phyloP scores from a whole-genome alignment of 1,284 basidiomycete genomes.

The Trichosporon coremiiforme region DNA sequence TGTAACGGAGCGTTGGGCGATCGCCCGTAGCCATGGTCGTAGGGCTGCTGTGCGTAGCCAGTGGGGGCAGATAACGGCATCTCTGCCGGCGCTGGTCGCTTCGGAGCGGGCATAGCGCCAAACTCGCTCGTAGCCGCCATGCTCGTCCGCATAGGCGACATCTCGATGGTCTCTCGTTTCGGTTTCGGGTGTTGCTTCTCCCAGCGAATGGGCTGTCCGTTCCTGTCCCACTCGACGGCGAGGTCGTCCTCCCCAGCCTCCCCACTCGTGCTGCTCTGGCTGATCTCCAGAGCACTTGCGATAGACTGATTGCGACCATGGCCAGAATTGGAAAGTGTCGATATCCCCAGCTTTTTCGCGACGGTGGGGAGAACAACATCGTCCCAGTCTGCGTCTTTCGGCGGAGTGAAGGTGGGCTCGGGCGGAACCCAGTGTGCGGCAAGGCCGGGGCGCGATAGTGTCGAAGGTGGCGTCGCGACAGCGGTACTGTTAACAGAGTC shows the following conservation, averaged over 20 bases:
- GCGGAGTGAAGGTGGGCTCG: conserved; percentile 49
- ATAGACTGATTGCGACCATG: conserved; percentile 3
- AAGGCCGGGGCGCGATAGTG: conserved; percentile 33
- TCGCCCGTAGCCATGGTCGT: not conserved
- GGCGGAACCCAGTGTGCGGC: conserved; percentile 52
- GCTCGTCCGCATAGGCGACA: conserved; percentile 16
- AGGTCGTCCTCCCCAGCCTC: conserved; percentile 41
- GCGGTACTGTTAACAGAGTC: not conserved
- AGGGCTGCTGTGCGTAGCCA: not conserved
- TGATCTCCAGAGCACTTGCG: not conserved
- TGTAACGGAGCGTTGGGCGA: not conserved
- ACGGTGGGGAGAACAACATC: conserved; percentile 69
- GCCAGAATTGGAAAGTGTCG: not conserved
- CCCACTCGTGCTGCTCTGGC: conserved; percentile 24
- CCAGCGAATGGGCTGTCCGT: conserved; percentile 50
- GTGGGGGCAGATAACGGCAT: conserved; percentile 3
- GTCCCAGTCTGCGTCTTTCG: conserved; percentile 56
- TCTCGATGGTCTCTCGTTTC: conserved; percentile 12
- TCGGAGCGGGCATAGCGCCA: conserved; percentile 10
- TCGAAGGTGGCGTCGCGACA: not conserved
- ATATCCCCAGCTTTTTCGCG: conserved; percentile 73
- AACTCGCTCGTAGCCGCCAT: conserved; percentile 22
- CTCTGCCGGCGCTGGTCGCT: not conserved
- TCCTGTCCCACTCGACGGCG: conserved; percentile 53
- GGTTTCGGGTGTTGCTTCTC: conserved; percentile 31